A percentile compares a stretch with the other conserved stretches of the same genome.
Evolutionary conservation across 345 rosid genomes (phyloP).

Genomic region (Salix purpurea): DNA sequence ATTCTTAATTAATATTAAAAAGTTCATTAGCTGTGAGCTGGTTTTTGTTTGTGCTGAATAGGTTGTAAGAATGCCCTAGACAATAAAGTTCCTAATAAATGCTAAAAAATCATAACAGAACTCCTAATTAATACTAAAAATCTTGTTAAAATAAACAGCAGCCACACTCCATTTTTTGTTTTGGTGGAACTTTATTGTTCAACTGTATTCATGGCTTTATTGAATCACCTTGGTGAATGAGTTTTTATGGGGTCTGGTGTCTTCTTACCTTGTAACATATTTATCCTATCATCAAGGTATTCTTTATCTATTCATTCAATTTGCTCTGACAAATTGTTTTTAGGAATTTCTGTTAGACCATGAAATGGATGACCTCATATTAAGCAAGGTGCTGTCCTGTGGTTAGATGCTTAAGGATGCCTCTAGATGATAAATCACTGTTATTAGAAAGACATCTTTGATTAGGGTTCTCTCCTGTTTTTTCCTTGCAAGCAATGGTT

Average conservation of each 20-base stretch:
- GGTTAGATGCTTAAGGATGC: conserved; percentile 28
- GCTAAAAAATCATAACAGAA: not conserved
- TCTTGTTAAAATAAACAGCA: not conserved
- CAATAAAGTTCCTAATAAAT: not conserved
- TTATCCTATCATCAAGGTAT: conserved; percentile 1
- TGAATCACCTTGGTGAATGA: not conserved
- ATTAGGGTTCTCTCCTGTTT: conserved; percentile 11
- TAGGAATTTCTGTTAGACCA: conserved; percentile 24
- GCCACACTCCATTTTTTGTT: not conserved
- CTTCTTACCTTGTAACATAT: not conserved
- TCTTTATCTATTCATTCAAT: conserved; percentile 12
- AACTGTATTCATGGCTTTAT: not conserved
- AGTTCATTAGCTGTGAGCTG: not conserved
- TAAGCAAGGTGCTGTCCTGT: conserved; percentile 34
- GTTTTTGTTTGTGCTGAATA: not conserved
- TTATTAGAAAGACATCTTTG: conserved; percentile 11
- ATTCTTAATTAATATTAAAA: not conserved
- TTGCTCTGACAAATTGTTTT: conserved; percentile 21
- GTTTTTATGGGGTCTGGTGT: not conserved
- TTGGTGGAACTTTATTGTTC: not conserved
- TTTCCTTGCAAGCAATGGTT: conserved; percentile 1
- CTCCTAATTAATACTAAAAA: not conserved
- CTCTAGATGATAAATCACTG: conserved; percentile 36
- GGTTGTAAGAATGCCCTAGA: not conserved
- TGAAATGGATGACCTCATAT: conserved; percentile 24